Evolutionary conservation across 768 basidiomycete genomes (phyloP).

Genomic region (Trametes villosa): DNA sequence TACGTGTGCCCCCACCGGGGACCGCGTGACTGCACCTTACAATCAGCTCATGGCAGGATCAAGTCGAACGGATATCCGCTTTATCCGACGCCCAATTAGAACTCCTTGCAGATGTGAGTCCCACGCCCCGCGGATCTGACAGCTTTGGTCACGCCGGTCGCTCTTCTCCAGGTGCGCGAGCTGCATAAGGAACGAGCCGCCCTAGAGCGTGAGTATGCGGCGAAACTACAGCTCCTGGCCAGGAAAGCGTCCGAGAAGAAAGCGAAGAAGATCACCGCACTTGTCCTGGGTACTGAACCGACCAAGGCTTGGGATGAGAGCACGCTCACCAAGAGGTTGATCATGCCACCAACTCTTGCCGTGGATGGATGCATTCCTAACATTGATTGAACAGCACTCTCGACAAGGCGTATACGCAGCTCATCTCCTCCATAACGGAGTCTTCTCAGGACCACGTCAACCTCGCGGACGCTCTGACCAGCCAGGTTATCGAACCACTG

Average conservation of each 20-base stretch:
- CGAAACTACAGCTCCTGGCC: constrained; percentile 65
- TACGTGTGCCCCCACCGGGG: constrained; percentile 34
- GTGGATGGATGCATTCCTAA: not conserved
- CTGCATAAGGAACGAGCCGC: constrained; percentile 66
- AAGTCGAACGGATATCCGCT: constrained; percentile 64
- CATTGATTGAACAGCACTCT: constrained; percentile 57
- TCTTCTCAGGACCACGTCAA: constrained; percentile 71
- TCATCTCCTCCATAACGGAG: constrained; percentile 62
- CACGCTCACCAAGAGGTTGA: constrained; percentile 60
- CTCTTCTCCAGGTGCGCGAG: constrained; percentile 63
- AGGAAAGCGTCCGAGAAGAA: constrained; percentile 77
- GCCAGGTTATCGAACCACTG: constrained; percentile 68
- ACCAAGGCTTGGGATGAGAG: constrained; percentile 61
- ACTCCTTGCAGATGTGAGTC: constrained; percentile 63
- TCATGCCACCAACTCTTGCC: not conserved
- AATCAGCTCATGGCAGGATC: constrained; percentile 52
- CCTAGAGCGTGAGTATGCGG: constrained; percentile 80
- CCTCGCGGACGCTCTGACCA: constrained; percentile 62
- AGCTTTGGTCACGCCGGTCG: not conserved
- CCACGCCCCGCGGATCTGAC: not conserved
- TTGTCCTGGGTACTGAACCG: constrained; percentile 71
- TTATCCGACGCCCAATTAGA: constrained; percentile 69
- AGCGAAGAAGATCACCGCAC: constrained; percentile 52
- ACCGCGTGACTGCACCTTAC: constrained; percentile 15
- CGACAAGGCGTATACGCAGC: constrained; percentile 68